Conservation (phyloP, 73 alveolate species). For the Vitrella brassicaformis region DNA sequence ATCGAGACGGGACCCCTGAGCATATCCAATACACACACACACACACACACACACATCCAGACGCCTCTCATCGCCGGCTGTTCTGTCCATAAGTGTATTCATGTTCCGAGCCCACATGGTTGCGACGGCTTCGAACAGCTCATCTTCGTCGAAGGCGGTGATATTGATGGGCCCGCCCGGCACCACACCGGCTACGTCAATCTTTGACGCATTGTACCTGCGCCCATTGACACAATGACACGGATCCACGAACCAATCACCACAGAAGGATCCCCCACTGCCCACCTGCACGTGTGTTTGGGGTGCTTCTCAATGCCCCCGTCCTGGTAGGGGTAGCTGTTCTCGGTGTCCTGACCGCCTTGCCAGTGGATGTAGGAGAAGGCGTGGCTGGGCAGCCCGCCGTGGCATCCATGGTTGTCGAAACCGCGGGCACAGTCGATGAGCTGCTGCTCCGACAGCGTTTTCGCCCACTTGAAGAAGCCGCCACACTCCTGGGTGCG, state of each 20-base stretch:
- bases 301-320: not conserved
- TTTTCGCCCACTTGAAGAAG: no score
- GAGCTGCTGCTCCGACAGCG: conserved; percentile 73
- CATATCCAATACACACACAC: no score
- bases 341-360: conserved; percentile 45
- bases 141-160: conserved; percentile 42
- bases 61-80: no score
- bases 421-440: conserved; percentile 65
- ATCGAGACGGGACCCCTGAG: conserved; percentile 49
- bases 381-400: conserved; percentile 66
- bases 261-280: no score
- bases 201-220: conserved; percentile 1
- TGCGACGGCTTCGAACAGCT: conserved; percentile 16
- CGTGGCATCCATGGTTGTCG: conserved; percentile 57
- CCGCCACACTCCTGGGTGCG: no score
- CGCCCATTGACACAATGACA: no score
- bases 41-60: no score
- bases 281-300: conserved; percentile 38
- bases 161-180: conserved; percentile 46
- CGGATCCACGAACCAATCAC: no score
- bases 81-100: no score
- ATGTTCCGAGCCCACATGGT: no score
- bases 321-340: conserved; percentile 42
- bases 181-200: conserved; percentile 12
- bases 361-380: conserved; percentile 46